These are phyloP conservation scores for Melanogaster broomeanus DNA, from an alignment of 768 basidiomycete species.

Conservation along the genomic window DNA sequence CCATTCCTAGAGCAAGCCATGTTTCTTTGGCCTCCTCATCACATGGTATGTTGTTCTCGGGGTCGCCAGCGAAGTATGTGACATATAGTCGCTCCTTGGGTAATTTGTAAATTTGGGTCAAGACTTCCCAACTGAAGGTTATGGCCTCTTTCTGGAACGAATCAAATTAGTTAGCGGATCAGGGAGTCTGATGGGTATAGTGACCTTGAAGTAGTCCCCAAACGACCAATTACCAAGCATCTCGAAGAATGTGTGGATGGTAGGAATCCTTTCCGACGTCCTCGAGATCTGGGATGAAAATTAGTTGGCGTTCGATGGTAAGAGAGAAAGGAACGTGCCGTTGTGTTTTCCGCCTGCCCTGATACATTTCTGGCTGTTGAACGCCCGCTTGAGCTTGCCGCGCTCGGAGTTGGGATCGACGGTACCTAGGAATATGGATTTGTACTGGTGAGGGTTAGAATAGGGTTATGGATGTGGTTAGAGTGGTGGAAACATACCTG, in stretches of 20 bases:
- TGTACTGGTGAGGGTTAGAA: conserved; percentile 62
- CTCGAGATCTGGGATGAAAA: conserved; percentile 72
- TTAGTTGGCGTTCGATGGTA: conserved; percentile 2
- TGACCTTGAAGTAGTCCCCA: conserved; percentile 98
- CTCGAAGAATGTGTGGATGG: conserved; percentile 97
- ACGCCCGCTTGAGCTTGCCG: conserved; percentile 88
- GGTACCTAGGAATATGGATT: conserved; percentile 96
- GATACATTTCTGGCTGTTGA: conserved; percentile 98
- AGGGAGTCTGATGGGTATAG: conserved; percentile 6
- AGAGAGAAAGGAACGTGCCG: conserved; percentile 47
- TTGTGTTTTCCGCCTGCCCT: conserved; percentile 99
- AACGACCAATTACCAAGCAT: conserved; percentile 99
- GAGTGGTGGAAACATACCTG: conserved; percentile 51
- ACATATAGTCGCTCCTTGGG: conserved; percentile 93
- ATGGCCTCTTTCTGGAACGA: conserved; percentile 84
- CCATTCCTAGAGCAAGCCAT: conserved; percentile 88
- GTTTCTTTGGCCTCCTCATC: conserved; percentile 86
- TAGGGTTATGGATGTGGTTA: background rate
- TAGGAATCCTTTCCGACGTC: conserved; percentile 99
- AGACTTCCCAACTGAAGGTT: conserved; percentile 88
- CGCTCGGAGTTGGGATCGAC: conserved; percentile 95
- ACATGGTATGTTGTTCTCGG: conserved; percentile 78
- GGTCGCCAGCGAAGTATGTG: conserved; percentile 96
- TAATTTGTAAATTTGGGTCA: conserved; percentile 87
- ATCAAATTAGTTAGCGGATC: conserved; percentile 7